phyloP scores from a whole-genome alignment of 805 yeast species.

The Candida schatavii region DNA sequence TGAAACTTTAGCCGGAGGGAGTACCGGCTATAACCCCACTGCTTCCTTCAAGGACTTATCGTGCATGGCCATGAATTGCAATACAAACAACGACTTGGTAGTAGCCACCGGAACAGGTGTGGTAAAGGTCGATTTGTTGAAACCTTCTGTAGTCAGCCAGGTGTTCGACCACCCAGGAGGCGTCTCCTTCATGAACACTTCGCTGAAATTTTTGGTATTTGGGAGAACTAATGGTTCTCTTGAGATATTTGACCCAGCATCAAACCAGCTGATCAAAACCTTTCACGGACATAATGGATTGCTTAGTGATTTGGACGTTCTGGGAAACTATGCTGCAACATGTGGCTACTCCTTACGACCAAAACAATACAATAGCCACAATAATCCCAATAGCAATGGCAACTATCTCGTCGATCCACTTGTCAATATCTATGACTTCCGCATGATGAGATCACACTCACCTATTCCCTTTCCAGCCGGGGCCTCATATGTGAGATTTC shows the following conservation, averaged over 20 bases:
- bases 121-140: constrained; percentile 32
- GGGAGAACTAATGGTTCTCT: constrained; percentile 60
- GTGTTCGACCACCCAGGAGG: constrained; percentile 41
- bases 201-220: constrained; percentile 50
- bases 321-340: constrained; percentile 66
- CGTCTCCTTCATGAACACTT: constrained; percentile 44
- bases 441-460: constrained; percentile 65
- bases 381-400: constrained; percentile 4
- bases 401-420: constrained; percentile 61
- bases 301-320: constrained; percentile 61
- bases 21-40: not conserved
- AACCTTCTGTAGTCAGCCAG: constrained; percentile 19
- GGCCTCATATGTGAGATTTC: constrained; percentile 78
- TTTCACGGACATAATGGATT: constrained; percentile 59
- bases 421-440: constrained; percentile 76
- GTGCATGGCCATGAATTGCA: constrained; percentile 32
- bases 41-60: constrained; percentile 19
- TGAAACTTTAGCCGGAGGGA: not conserved
- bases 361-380: constrained; percentile 35
- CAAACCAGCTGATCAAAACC: constrained; percentile 45
- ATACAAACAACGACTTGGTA: constrained; percentile 28
- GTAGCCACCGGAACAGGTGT: constrained; percentile 24
- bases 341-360: constrained; percentile 76
- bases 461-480: constrained; percentile 91
- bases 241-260: constrained; percentile 60